Evolutionary conservation across 345 rosid species (phyloP).

Genomic region (Eucalyptus fibrosa): DNA sequence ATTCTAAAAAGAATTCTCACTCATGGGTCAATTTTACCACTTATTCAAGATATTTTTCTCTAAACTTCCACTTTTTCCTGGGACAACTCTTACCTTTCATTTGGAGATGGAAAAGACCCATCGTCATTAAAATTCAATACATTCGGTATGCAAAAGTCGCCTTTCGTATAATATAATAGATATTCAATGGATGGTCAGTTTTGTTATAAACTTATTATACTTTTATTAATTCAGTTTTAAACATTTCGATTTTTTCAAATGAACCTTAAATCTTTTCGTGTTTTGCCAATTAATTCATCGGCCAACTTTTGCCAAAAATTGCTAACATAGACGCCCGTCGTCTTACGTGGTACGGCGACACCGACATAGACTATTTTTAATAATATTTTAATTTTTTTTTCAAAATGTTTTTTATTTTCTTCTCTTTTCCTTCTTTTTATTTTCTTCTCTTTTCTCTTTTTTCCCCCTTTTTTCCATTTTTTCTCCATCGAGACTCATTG

Average conservation of each 20-base stretch:
- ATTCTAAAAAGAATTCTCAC: not conserved
- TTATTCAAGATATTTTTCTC: not conserved
- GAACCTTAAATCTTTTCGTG: too few relatives aligned
- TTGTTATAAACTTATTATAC: not conserved
- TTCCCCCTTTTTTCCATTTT: too few relatives aligned
- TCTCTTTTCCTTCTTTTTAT: too few relatives aligned
- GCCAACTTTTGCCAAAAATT: too few relatives aligned
- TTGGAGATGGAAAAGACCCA: not conserved
- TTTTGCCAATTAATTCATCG: too few relatives aligned
- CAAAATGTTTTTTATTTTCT: too few relatives aligned
- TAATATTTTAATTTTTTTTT: too few relatives aligned
- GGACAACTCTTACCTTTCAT: not conserved
- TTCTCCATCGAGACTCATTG: too few relatives aligned
- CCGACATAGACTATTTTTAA: rapidly evolving
- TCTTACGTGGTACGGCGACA: rapidly evolving
- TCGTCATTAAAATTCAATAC: not conserved
- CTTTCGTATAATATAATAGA: not conserved
- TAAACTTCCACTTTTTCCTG: not conserved
- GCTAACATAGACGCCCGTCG: rapidly evolving
- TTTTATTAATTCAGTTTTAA: too few relatives aligned
- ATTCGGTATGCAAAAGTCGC: not conserved
- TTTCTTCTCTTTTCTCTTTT: too few relatives aligned
- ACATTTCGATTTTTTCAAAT: too few relatives aligned
- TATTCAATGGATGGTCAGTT: not conserved
- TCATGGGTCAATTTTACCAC: not conserved